phyloP scores from a whole-genome alignment of 1,284 basidiomycete genomes.

The Microbotryum violaceum region DNA sequence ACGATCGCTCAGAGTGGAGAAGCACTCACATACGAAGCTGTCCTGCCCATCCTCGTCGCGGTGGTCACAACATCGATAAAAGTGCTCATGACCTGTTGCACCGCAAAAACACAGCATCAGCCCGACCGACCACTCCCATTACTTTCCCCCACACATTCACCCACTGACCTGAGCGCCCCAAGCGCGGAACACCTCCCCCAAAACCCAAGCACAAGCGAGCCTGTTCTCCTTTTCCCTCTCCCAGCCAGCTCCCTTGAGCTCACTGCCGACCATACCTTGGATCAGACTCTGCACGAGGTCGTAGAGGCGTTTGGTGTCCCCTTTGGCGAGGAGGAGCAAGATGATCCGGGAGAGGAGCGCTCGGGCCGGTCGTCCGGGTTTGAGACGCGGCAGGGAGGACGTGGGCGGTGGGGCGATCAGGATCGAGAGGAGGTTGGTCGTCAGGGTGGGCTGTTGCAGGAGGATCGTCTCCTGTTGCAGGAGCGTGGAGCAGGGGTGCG shows the following conservation, averaged over 20 bases:
- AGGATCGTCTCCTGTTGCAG: constrained; percentile 8
- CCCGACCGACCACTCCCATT: neutral
- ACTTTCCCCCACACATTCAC: too few species aligned
- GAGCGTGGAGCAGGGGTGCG: neutral
- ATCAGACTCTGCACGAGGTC: constrained; percentile 75
- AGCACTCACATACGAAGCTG: constrained; percentile 59
- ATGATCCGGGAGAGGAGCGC: constrained; percentile 72
- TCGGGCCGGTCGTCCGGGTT: constrained; percentile 74
- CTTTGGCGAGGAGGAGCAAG: constrained; percentile 64
- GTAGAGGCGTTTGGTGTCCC: constrained; percentile 75
- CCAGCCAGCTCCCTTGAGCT: constrained; percentile 52
- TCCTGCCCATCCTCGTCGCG: constrained; percentile 57
- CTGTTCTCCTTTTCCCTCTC: constrained; percentile 53
- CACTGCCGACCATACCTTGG: constrained; percentile 9
- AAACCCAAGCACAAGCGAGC: constrained; percentile 60
- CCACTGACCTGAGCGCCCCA: constrained; percentile 65
- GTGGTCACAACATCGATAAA: constrained; percentile 71
- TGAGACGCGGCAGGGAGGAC: constrained; percentile 16
- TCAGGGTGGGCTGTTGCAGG: constrained; percentile 10
- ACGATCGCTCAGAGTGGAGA: neutral
- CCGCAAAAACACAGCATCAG: neutral
- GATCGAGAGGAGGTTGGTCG: constrained; percentile 16
- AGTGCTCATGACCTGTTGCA: constrained; percentile 77
- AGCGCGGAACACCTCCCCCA: constrained; percentile 77
- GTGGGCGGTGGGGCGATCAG: constrained; percentile 6